Evolutionary conservation across 305 asterid genomes (phyloP).

Genomic region (Fraxinus latifolia): DNA sequence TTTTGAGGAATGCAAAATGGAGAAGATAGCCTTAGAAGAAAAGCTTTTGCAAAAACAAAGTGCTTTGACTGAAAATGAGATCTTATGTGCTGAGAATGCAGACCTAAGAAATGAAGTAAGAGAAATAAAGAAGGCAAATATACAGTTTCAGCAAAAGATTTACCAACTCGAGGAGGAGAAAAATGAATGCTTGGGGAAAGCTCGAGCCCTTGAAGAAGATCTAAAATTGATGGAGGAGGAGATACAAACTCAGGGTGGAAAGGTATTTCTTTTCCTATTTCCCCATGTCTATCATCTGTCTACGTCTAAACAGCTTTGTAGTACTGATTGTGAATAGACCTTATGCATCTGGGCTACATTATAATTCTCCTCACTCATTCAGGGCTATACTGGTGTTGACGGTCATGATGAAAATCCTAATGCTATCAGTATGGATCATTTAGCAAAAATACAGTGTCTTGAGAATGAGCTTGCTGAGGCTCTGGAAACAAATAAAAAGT

Average conservation of each 20-base stretch:
- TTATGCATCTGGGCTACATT: background rate
- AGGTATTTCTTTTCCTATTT: conserved; percentile 37
- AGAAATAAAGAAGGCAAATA: conserved; percentile 45
- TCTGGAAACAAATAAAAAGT: conserved; percentile 30
- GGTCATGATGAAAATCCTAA: conserved; percentile 23
- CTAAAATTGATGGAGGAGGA: conserved; percentile 44
- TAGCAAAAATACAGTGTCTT: conserved; percentile 21
- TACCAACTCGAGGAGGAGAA: conserved; percentile 62
- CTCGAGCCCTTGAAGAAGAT: conserved; percentile 51
- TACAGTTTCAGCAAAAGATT: conserved; percentile 50
- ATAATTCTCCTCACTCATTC: conserved; percentile 15
- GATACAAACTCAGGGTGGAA: conserved; percentile 28
- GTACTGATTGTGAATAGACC: background rate
- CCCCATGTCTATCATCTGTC: background rate
- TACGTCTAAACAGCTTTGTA: background rate
- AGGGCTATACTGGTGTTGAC: conserved; percentile 34
- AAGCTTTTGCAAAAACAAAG: conserved; percentile 53
- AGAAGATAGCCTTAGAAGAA: conserved; percentile 43
- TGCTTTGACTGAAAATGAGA: conserved; percentile 46
- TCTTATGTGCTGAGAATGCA: conserved; percentile 29
- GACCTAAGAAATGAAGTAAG: conserved; percentile 47
- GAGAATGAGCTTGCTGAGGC: conserved; percentile 36
- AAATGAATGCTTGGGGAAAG: conserved; percentile 46
- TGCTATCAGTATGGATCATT: conserved; percentile 21
- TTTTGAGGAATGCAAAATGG: conserved; percentile 59